Base-by-base conservation (phyloP, 208 protist genomes). In the Acanthamoeba sp. region DNA sequence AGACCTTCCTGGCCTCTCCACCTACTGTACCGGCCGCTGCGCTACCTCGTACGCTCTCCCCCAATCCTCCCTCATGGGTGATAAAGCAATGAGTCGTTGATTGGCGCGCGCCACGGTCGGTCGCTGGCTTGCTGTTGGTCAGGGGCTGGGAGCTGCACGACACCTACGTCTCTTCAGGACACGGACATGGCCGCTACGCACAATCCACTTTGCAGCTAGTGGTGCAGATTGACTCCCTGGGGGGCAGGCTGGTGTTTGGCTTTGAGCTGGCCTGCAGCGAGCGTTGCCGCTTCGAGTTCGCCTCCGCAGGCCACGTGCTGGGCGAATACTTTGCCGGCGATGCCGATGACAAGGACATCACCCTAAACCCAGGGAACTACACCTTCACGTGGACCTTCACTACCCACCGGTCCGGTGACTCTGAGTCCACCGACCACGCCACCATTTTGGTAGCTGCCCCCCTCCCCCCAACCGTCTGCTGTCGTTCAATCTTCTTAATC, bases 141-240 rank as follows among this genome's bases (percentile, higher is more conserved):
- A 88, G 80, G 12, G 80, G 80, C 40, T 88, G 80, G 80, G 45
- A 62, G 32, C 45, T 88, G 27, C 80, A 88, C 50, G 50, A 88
- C 80, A 62, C 40, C 6, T 36, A 62, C 48, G 32, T 22, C 7
- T 22, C 32, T 18, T 88, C 80, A 3, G 80, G 80, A 6, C 80
- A 88, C 48, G 80, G 48, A 4, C 80, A 88, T 48, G 80, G 80
- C 45, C 80, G 80, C 80, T 88, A 88, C 29, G 80, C 80, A 29
- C 45, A 88, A 48, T 88, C 80, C 10, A 62, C 80, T 12, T 29
- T 88, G 45, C 45, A 88, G 27, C n/a, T 88, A 24, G 34, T 40
- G 45, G 80, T 62, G 12, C 27, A 88, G 48, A 48, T 88, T 9
- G 80, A 29, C 38, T n/a, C 80, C 3, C 20, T 40, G 40, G 80